Base-by-base conservation (phyloP, 371 early-diverging fungal species). In the Paraphysoderma sedebokerense region DNA sequence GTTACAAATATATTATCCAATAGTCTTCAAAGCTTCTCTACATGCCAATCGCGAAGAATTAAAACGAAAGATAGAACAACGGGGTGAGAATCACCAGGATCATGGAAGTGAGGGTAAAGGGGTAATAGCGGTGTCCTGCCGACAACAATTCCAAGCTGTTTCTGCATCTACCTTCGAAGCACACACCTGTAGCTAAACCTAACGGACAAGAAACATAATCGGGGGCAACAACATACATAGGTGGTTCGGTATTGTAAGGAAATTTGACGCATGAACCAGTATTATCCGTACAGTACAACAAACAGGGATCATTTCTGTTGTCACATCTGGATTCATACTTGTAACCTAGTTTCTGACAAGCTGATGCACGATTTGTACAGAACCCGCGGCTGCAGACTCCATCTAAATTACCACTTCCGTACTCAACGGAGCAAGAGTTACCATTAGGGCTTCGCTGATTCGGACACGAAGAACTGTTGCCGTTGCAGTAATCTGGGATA, bases 351-450 rank as follows among this genome's bases (percentile, higher is more conserved):
- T 15, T 8, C 24, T 24, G 27, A 20, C 47, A 46, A n/a, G 11
- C 2, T 2, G 33, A 12, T 19, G 42, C 20, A 7, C 47, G 47
- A 7, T 26, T 27, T 20, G 32, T 26, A 22, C 47, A 46, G 20
- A 7, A 37, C 19, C 47, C 47, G 19, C 47, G 47, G 24, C 40
- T 46, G 26, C 47, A 46, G 0, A 30, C 28, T 12, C 47, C 47
- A 3, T 0, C 47, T 20, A n/a, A 12, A 13, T 46, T 30, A n/a
- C 36, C 36, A 26, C 19, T 15, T 13, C 7, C n/a, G 2, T 13
- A n/a, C n/a, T 46, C 46, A 20, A 40, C 17, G 3, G 17, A 7
- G 47, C 47, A 46, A n/a, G 9, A 7, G 1, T 32, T 46, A 5
- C 47, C 47, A 23, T 46, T 46, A 5, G 47, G 7, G 9, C 17